These are phyloP conservation scores for Micractinium sp. DNA, from an alignment of 139 green algal genomes.

Conservation along the genomic window DNA sequence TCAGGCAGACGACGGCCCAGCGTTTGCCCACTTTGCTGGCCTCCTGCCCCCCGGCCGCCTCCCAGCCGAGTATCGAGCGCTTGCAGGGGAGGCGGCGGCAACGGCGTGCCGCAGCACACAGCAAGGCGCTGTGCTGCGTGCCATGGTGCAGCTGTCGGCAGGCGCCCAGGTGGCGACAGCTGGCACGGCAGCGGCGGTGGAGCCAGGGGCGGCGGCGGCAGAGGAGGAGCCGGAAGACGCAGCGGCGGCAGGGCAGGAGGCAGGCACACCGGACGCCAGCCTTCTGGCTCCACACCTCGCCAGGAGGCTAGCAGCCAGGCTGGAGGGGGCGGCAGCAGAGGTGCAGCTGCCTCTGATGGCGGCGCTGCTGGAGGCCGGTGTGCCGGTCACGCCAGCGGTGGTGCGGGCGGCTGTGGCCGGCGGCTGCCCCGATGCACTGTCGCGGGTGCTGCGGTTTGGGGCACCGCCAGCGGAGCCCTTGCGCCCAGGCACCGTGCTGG, in stretches of 20 bases:
- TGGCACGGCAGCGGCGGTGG: neutral
- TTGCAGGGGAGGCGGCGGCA: neutral
- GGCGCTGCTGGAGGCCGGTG: neutral
- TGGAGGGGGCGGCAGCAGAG: neutral
- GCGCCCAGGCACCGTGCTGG: neutral
- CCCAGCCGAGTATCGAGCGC: neutral
- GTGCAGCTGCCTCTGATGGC: neutral
- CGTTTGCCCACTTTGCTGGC: neutral
- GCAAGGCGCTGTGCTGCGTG: neutral
- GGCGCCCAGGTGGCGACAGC: neutral
- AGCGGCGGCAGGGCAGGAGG: neutral
- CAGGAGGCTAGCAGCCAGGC: neutral
- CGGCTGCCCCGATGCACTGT: neutral
- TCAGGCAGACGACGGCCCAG: neutral
- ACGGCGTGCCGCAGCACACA: neutral
- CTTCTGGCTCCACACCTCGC: neutral
- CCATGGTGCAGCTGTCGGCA: conserved; percentile 1
- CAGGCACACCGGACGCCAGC: no score
- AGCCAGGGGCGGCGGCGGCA: no score
- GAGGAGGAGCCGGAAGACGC: no score
- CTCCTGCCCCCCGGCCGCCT: neutral
- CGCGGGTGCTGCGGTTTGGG: neutral
- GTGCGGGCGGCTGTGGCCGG: neutral
- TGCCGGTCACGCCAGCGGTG: neutral
- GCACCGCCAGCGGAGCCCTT: neutral